Conservation (phyloP, 257 asterid species). For the Solanum bulbocastanum region DNA sequence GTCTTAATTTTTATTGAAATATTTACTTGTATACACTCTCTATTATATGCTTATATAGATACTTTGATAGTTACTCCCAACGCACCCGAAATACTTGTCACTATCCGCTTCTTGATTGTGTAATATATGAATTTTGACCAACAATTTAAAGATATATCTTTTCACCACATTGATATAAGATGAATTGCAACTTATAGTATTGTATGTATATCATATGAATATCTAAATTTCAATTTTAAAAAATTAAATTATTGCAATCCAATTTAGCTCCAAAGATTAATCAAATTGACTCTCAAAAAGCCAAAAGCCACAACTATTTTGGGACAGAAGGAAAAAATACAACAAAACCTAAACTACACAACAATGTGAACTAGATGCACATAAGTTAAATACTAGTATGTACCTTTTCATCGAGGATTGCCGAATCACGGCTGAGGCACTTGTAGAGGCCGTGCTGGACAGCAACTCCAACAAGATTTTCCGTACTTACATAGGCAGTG, state of each 20-base stretch:
- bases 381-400: not conserved
- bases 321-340: not conserved
- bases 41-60: not conserved
- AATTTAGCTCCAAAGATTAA: not conserved
- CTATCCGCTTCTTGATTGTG: not conserved
- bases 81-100: not conserved
- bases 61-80: not conserved
- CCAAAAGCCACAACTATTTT: not conserved
- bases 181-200: not conserved
- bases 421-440: conserved; percentile 48
- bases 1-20: not conserved
- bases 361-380: not conserved
- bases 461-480: conserved; percentile 51
- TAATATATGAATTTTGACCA: too few species aligned
- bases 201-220: not conserved
- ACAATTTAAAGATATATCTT: not conserved
- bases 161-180: not conserved
- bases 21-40: not conserved
- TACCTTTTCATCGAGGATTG: not conserved
- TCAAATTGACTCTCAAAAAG: not conserved
- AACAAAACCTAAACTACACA: not conserved
- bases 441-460: conserved; percentile 47
- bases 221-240: not conserved
- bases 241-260: not conserved
- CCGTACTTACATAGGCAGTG: too few species aligned